Conservation (phyloP, 192 early-diverging fungal genomes). For the Phlyctochytrium arcticum region DNA sequence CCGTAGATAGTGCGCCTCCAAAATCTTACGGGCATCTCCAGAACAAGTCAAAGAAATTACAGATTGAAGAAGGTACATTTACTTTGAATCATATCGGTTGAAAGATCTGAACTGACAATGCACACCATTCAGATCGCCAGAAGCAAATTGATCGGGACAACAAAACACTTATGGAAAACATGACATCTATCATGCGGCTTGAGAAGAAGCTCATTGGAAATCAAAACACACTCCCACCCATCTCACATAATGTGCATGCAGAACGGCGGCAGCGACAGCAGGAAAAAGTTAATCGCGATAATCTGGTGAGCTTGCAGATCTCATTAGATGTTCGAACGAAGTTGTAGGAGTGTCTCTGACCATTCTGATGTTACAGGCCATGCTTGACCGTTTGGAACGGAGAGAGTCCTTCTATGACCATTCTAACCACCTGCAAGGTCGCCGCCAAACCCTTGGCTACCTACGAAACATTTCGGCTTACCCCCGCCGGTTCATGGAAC, state of each 20-base stretch:
- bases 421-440: slow-evolving; percentile 9
- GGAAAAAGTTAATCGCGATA: slow-evolving; percentile 31
- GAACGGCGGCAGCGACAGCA: slow-evolving; percentile 6
- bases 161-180: slow-evolving; percentile 41
- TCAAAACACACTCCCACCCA: neutral
- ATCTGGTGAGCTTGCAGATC: slow-evolving; percentile 10
- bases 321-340: neutral
- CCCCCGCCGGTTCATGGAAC: slow-evolving; percentile 34
- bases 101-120: neutral
- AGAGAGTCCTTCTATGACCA: slow-evolving; percentile 42
- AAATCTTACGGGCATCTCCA: slow-evolving; percentile 37
- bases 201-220: slow-evolving; percentile 16
- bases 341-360: no score
- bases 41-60: slow-evolving; percentile 38
- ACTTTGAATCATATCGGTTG: neutral
- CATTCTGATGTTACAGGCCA: no score
- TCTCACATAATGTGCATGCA: slow-evolving; percentile 10
- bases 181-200: slow-evolving; percentile 30
- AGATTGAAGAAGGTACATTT: slow-evolving; percentile 40
- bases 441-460: slow-evolving; percentile 36
- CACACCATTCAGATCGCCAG: slow-evolving; percentile 30
- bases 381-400: slow-evolving; percentile 35
- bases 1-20: slow-evolving; percentile 40
- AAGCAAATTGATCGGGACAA: slow-evolving; percentile 42
- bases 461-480: slow-evolving; percentile 40